phyloP scores from a whole-genome alignment of 257 asterid species.

The Lithospermum erythrorhizon region DNA sequence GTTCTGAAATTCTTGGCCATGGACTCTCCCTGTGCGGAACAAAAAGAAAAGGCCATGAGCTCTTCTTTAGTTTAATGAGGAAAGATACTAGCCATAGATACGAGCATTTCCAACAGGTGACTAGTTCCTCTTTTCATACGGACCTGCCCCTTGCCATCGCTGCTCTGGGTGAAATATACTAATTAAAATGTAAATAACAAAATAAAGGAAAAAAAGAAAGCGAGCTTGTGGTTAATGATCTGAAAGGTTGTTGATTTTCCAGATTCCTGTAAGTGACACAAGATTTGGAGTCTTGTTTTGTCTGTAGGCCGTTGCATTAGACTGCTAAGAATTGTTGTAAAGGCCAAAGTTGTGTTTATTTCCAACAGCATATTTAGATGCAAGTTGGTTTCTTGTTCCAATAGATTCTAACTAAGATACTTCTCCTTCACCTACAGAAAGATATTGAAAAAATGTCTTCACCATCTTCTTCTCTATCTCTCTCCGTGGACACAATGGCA shows the following conservation, averaged over 20 bases:
- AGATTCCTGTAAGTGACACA: no score
- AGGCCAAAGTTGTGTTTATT: background rate
- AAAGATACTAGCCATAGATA: slow-evolving; percentile 16
- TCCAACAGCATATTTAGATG: background rate
- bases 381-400: background rate
- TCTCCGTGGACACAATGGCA: slow-evolving; percentile 9
- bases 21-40: slow-evolving; percentile 22
- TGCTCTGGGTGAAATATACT: no score
- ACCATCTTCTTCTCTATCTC: slow-evolving; percentile 15
- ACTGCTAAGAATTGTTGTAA: background rate
- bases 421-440: background rate
- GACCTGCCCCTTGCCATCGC: no score
- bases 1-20: slow-evolving; percentile 9
- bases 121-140: slow-evolving; percentile 27
- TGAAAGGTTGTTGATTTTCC: no score
- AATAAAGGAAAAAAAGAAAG: no score
- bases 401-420: background rate
- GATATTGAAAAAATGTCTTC: slow-evolving; percentile 3
- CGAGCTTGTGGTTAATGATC: no score
- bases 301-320: background rate
- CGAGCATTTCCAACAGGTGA: slow-evolving; percentile 21
- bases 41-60: slow-evolving; percentile 28
- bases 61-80: slow-evolving; percentile 9
- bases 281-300: no score
- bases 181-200: no score